A percentile compares a stretch with the other conserved stretches of the same genome.
phyloP scores from a whole-genome alignment of 306 rosid species.

The Sphenostylis stenocarpa region DNA sequence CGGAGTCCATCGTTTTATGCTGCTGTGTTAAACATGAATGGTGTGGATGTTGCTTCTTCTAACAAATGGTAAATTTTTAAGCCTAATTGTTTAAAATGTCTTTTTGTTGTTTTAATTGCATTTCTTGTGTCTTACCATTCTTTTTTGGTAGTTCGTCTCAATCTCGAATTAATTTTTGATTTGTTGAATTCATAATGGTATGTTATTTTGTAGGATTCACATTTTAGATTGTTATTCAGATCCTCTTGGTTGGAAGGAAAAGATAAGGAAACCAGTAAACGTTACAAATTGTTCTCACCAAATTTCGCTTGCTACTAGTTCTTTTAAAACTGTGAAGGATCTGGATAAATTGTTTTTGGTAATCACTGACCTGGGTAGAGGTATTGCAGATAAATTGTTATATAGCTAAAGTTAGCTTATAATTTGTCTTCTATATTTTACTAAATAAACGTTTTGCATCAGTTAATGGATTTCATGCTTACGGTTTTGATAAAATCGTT shows the following conservation, averaged over 20 bases:
- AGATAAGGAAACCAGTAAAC: slow-evolving; percentile 41
- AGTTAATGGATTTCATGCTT: not conserved
- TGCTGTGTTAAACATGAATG: slow-evolving; percentile 54
- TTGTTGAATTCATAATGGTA: not conserved
- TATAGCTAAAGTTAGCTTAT: not conserved
- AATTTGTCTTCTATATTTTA: not conserved
- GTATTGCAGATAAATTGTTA: slow-evolving; percentile 41
- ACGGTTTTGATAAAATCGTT: not conserved
- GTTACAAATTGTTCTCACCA: slow-evolving; percentile 33
- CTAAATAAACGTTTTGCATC: not conserved
- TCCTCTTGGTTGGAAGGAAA: slow-evolving; percentile 95
- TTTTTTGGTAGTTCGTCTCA: not conserved
- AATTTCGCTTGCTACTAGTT: slow-evolving; percentile 38
- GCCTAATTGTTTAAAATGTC: not conserved
- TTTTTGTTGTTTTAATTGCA: not conserved
- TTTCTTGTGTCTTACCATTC: not conserved
- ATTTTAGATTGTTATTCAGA: slow-evolving; percentile 94
- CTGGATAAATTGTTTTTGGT: slow-evolving; percentile 51
- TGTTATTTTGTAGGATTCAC: slow-evolving; percentile 62
- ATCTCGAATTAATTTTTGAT: not conserved
- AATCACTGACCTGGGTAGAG: slow-evolving; percentile 66
- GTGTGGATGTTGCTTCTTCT: slow-evolving; percentile 52
- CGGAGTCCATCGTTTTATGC: slow-evolving; percentile 69
- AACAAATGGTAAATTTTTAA: slow-evolving; percentile 50
- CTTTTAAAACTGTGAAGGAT: slow-evolving; percentile 67